Conservation (phyloP, 495 filamentous ascomycete genomes). For the Talaromyces proteolyticus region DNA sequence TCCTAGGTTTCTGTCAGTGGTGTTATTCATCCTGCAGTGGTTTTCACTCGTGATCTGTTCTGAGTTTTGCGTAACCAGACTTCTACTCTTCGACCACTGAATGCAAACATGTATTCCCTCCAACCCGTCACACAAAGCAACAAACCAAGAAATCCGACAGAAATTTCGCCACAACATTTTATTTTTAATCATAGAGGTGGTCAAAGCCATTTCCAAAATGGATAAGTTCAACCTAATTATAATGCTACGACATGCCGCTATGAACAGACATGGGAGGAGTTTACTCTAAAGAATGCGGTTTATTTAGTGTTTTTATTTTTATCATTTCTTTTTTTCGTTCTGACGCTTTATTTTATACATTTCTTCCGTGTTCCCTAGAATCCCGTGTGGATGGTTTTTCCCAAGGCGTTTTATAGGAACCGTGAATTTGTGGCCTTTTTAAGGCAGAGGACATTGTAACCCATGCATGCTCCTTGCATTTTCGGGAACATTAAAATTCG, state of each 20-base stretch:
- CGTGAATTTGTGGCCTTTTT: not conserved
- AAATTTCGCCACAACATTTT: no score
- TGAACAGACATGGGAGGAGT: not conserved
- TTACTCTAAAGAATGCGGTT: not conserved
- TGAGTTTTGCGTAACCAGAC: no score
- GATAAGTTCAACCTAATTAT: not conserved
- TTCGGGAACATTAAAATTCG: conserved; percentile 11
- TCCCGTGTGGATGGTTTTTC: not conserved
- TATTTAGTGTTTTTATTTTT: not conserved
- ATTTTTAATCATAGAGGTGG: no score
- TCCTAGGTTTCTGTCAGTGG: no score
- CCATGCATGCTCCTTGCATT: no score
- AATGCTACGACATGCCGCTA: not conserved
- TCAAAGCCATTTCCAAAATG: no score
- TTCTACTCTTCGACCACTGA: no score
- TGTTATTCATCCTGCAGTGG: no score
- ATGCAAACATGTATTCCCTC: no score
- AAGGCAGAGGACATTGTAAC: not conserved
- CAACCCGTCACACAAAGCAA: no score
- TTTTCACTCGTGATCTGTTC: no score
- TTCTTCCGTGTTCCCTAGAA: not conserved
- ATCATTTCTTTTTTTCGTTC: not conserved
- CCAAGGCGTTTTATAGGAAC: not conserved
- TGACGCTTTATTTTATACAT: not conserved
- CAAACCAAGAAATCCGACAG: no score